phyloP scores from a whole-genome alignment of 768 basidiomycete genomes.

The Boletus barrowsii region DNA sequence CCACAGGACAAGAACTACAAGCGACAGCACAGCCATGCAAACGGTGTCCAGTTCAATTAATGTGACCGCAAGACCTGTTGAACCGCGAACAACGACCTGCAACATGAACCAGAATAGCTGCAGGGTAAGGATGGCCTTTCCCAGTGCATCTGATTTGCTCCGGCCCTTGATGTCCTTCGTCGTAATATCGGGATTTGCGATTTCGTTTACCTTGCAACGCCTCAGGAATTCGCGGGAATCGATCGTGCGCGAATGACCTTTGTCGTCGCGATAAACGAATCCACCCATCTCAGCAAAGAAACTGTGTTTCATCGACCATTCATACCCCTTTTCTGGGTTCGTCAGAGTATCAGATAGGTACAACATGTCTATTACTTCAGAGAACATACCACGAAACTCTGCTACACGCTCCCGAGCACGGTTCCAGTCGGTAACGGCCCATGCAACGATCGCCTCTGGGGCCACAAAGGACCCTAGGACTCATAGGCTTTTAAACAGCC shows the following conservation, averaged over 20 bases:
- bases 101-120: constrained; percentile 1
- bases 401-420: too few species aligned
- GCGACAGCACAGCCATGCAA: background rate
- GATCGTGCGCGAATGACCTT: background rate
- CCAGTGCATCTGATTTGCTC: background rate
- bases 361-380: too few species aligned
- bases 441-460: background rate
- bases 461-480: background rate
- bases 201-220: background rate
- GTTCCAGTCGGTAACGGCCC: too few species aligned
- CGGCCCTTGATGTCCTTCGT: background rate
- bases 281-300: constrained; percentile 1
- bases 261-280: background rate
- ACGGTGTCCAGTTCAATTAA: constrained; percentile 1
- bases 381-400: too few species aligned
- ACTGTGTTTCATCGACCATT: constrained; percentile 1
- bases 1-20: constrained; percentile 1
- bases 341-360: too few species aligned
- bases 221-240: background rate
- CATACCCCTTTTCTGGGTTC: background rate
- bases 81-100: background rate
- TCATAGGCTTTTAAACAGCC: background rate
- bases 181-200: background rate
- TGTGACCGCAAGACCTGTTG: background rate
- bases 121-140: background rate